Evolutionary conservation across 345 rosid species (phyloP), one percentile per base, ranked within the genome.

Genomic region (Noccaea bulbosa): DNA sequence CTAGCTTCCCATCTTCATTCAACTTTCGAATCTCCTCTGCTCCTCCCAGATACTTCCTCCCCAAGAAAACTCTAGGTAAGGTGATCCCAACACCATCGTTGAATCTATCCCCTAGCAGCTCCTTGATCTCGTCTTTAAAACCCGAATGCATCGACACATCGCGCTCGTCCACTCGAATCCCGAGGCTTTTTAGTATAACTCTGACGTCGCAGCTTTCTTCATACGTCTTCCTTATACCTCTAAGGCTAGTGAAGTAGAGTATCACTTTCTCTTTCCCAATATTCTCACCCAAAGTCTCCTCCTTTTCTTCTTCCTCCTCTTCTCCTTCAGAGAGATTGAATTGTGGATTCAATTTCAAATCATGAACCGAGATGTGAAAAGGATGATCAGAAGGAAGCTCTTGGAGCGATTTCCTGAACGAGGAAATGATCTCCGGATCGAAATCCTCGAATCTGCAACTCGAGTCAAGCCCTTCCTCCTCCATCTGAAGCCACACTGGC

Each of bases 121-220:
- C 90, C 60, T 66, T 84, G 6, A 94, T 50, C 78, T 94, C 99
- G 3, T 85, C 90, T 47, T 84, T 89, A 64, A 91, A 94, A 64
- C 95, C 97, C 0, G 80, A 83, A 78, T 91, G 96, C 96, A 94
- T 94, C 5, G 97, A 94, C 2, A 94, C 88, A 61, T 94, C 99
- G 43, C 96, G 77, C 72, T 91, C 98, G 30, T 89, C 96, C 1
- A 91, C 73, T 17, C 78, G 75, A 54, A 93, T 68, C 0, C 91
- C 85, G 2, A 83, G 64, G 50, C 89, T 80, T 71, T 82, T 87
- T 16, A 93, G 67, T 8, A 90, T 81, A 45, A 85, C 73, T 4
- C 90, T 81, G 7, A 88, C 95, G 37, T 76, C 78, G 27, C 89
- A 87, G 49, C 99, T 88, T 4, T 87, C 93, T 79, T 91, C 97